Percentiles rank a stretch among this genome's conserved stretches.
phyloP scores from a whole-genome alignment of 1,139 yeast species.

The Yamadazyma membranifaciens region DNA sequence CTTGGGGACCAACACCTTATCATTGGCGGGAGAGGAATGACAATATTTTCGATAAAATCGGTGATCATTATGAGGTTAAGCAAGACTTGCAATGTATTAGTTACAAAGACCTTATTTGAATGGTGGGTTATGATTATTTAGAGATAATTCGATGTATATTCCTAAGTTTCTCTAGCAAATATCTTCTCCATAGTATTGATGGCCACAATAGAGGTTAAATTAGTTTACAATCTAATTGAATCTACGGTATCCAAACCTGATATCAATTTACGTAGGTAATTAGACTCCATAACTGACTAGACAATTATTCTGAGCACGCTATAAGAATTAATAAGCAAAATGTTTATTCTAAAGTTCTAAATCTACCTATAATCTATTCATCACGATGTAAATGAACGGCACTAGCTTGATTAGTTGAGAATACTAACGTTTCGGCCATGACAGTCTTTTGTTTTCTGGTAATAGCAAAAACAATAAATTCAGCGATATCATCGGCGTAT shows the following conservation, averaged over 20 bases:
- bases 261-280: no score
- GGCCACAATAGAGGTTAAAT: no score
- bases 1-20: slow-evolving; percentile 59
- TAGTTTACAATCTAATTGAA: no score
- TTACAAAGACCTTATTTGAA: slow-evolving; percentile 6
- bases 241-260: no score
- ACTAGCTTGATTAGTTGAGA: slow-evolving; percentile 56
- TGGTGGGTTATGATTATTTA: no score
- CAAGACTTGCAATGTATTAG: slow-evolving; percentile 11
- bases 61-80: slow-evolving; percentile 7
- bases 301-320: no score
- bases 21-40: slow-evolving; percentile 21
- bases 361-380: background rate
- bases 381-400: slow-evolving; percentile 51
- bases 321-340: no score
- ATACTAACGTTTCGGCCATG: slow-evolving; percentile 48
- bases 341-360: no score
- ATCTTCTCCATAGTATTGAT: no score
- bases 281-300: no score
- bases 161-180: no score
- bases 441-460: slow-evolving; percentile 50
- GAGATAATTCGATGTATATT: no score
- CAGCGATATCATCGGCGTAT: slow-evolving; percentile 49
- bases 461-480: slow-evolving; percentile 45
- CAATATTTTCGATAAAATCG: slow-evolving; percentile 8